These are phyloP conservation scores for Citrus australasica DNA, from an alignment of 345 rosid species.

Conservation along the genomic window DNA sequence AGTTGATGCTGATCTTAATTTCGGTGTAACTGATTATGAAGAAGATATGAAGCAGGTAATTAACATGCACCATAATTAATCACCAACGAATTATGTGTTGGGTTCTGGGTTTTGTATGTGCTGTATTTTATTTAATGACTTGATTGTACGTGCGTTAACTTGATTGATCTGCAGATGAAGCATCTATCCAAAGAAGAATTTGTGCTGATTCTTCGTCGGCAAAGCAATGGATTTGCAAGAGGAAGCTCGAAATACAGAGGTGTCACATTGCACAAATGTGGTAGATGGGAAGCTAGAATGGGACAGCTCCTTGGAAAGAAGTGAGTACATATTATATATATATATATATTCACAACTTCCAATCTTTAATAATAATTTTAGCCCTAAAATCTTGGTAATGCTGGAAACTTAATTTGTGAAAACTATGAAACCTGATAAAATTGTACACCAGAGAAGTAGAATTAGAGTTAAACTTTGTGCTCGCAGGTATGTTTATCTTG, in stretches of 20 bases:
- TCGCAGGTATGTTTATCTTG: slow-evolving; percentile 56
- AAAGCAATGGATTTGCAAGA: slow-evolving; percentile 59
- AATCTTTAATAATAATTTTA: too few species aligned
- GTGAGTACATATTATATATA: slow-evolving; percentile 31
- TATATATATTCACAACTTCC: too few species aligned
- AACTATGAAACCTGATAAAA: background rate
- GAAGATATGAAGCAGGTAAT: slow-evolving; percentile 60
- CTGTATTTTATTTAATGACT: background rate
- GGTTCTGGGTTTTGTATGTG: background rate
- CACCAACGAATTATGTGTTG: background rate
- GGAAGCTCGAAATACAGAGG: slow-evolving; percentile 65
- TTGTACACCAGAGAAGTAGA: background rate
- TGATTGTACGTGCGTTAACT: background rate
- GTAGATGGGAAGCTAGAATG: slow-evolving; percentile 60
- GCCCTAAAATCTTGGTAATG: too few species aligned
- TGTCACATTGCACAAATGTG: slow-evolving; percentile 50
- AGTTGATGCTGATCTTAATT: slow-evolving; percentile 64
- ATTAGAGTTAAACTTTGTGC: slow-evolving; percentile 19
- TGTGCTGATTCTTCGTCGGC: slow-evolving; percentile 58
- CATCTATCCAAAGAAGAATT: slow-evolving; percentile 56
- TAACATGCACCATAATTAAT: background rate
- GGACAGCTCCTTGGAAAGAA: slow-evolving; percentile 62
- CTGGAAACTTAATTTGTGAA: background rate
- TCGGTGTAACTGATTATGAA: slow-evolving; percentile 45
- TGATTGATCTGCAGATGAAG: slow-evolving; percentile 35